phyloP scores from a whole-genome alignment of 2,329 filamentous ascomycete species.

The Thyridium curvatum region DNA sequence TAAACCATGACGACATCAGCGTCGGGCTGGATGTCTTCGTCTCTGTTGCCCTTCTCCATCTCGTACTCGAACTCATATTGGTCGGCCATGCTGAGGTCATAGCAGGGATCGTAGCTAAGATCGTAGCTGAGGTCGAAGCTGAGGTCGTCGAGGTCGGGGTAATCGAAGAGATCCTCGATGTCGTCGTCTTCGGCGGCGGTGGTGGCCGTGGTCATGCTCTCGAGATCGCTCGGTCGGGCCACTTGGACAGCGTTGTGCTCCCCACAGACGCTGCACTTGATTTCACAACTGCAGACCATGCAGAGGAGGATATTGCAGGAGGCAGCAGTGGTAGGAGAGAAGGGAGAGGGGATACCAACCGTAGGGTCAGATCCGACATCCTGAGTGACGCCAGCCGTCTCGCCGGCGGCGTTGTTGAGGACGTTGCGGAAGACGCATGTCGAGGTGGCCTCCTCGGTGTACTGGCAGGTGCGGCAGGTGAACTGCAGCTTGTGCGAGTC shows the following conservation, averaged over 20 bases:
- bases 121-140: not conserved
- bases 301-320: constrained; percentile 8
- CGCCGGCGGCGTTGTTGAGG: constrained; percentile 83
- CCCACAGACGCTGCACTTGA: constrained; percentile 35
- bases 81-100: not conserved
- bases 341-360: constrained; percentile 62
- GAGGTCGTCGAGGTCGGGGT: constrained; percentile 10
- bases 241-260: constrained; percentile 10
- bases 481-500: constrained; percentile 81
- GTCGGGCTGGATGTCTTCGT: not conserved
- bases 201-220: constrained; percentile 2
- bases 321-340: too few relatives aligned
- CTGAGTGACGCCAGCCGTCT: constrained; percentile 94
- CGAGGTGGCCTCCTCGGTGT: constrained; percentile 77
- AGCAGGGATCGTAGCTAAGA: not conserved
- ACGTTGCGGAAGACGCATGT: constrained; percentile 95
- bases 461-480: constrained; percentile 92
- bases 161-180: not conserved
- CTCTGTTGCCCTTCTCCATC: constrained; percentile 1
- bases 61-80: constrained; percentile 9
- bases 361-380: constrained; percentile 97
- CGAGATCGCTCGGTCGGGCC: constrained; percentile 7
- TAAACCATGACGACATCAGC: constrained; percentile 4
- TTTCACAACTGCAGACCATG: constrained; percentile 10
- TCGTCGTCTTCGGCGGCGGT: constrained; percentile 7